Evolutionary conservation across 805 yeast genomes (phyloP).

Genomic region (Wickerhamomyces queroliae): DNA sequence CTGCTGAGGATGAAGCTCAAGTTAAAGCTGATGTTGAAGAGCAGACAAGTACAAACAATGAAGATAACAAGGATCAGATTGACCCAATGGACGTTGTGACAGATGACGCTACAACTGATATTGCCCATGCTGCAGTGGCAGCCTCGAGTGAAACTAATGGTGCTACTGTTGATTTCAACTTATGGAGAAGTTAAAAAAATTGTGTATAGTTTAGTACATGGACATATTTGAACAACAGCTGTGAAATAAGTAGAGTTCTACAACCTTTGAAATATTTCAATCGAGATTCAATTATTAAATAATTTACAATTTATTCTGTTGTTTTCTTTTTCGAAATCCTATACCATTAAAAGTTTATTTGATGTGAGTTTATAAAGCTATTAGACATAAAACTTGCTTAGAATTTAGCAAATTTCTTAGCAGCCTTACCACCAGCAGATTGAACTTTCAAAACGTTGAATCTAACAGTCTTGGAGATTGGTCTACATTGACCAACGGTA

Average conservation of each 20-base stretch:
- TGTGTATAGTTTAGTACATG: no score
- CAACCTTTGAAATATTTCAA: no score
- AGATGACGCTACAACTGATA: slow-evolving; percentile 2
- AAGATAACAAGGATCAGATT: background rate
- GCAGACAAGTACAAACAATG: background rate
- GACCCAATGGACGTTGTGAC: background rate
- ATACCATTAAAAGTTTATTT: no score
- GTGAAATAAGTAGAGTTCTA: no score
- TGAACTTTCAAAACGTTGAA: slow-evolving; percentile 98
- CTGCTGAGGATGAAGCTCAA: background rate
- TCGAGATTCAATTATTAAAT: no score
- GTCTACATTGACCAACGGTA: slow-evolving; percentile 99
- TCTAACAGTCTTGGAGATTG: slow-evolving; percentile 99
- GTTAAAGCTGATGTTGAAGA: slow-evolving; percentile 1
- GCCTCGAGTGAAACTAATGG: background rate
- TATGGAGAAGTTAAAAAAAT: background rate
- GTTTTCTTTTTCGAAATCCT: background rate
- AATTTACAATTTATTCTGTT: no score
- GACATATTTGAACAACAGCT: no score
- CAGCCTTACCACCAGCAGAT: slow-evolving; percentile 77
- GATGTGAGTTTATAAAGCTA: no score
- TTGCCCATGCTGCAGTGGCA: slow-evolving; percentile 15
- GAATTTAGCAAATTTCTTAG: slow-evolving; percentile 96
- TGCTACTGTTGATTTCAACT: background rate
- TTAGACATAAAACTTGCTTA: slow-evolving; percentile 39